Conservation (phyloP, 169 alveolate genomes). For the Neospora caninum region DNA sequence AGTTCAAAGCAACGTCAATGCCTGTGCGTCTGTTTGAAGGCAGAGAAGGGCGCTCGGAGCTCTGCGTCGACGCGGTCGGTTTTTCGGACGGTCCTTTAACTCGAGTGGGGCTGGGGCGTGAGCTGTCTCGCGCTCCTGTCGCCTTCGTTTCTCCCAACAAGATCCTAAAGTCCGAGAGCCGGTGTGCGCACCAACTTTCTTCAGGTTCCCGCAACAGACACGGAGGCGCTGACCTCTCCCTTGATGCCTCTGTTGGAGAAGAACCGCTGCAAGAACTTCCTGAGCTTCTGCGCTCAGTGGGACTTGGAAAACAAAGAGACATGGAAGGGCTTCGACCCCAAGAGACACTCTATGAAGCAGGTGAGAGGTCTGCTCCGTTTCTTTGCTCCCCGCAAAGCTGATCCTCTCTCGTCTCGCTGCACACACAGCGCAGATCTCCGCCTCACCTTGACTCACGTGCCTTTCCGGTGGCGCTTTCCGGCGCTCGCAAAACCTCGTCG, state of each 20-base stretch:
- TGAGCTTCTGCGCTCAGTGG: slow-evolving; percentile 84
- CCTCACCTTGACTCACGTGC: neutral
- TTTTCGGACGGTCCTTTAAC: too few relatives aligned
- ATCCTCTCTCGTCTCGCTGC: neutral
- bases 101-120: too few relatives aligned
- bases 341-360: slow-evolving; percentile 83
- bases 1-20: neutral
- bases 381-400: neutral
- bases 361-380: neutral
- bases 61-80: too few relatives aligned
- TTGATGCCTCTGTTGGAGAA: slow-evolving; percentile 97
- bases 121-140: too few relatives aligned
- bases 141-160: too few relatives aligned
- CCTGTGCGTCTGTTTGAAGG: too few relatives aligned
- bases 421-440: neutral
- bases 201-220: slow-evolving; percentile 96
- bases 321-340: slow-evolving; percentile 90
- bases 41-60: too few relatives aligned
- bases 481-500: neutral
- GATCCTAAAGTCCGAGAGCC: too few relatives aligned
- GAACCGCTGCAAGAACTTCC: slow-evolving; percentile 95
- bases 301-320: slow-evolving; percentile 88
- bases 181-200: neutral
- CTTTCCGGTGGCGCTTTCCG: neutral
- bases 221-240: slow-evolving; percentile 96